phyloP scores from a whole-genome alignment of 345 rosid species.

The Camelina sativa region DNA sequence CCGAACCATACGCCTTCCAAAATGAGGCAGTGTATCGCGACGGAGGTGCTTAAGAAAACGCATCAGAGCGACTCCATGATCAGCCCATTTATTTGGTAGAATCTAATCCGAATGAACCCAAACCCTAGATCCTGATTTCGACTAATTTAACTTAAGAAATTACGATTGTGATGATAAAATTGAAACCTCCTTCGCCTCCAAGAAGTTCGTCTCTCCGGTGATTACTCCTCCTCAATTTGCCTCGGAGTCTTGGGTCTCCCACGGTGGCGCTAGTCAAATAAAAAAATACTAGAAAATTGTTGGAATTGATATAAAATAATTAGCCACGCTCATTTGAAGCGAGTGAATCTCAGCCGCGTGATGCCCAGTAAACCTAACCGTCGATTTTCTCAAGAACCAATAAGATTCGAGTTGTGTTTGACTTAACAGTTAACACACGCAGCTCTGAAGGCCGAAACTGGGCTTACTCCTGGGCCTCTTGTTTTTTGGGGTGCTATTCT shows the following conservation, averaged over 20 bases:
- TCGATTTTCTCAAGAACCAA: constrained; percentile 17
- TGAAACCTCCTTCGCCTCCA: background rate
- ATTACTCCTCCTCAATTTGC: constrained; percentile 28
- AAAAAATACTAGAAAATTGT: background rate
- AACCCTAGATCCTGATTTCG: constrained; percentile 28
- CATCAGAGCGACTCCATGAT: constrained; percentile 24
- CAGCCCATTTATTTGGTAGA: constrained; percentile 17
- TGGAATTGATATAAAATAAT: too few species aligned
- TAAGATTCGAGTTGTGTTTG: background rate
- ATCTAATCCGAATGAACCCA: background rate
- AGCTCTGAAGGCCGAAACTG: background rate
- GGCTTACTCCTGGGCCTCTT: background rate
- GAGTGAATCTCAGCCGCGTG: background rate
- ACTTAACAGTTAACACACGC: background rate
- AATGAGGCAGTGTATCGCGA: background rate
- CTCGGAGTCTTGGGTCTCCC: constrained; percentile 17
- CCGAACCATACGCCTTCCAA: background rate
- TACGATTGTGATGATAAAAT: background rate
- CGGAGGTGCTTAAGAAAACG: constrained; percentile 17
- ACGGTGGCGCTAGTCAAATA: background rate
- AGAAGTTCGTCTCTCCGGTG: constrained; percentile 26
- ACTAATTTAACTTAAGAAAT: background rate
- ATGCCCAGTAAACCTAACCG: constrained; percentile 1
- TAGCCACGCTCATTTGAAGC: constrained; percentile 12
- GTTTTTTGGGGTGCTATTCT: background rate